phyloP scores from a whole-genome alignment of 2,329 filamentous ascomycete species.

The Alternaria sp. region DNA sequence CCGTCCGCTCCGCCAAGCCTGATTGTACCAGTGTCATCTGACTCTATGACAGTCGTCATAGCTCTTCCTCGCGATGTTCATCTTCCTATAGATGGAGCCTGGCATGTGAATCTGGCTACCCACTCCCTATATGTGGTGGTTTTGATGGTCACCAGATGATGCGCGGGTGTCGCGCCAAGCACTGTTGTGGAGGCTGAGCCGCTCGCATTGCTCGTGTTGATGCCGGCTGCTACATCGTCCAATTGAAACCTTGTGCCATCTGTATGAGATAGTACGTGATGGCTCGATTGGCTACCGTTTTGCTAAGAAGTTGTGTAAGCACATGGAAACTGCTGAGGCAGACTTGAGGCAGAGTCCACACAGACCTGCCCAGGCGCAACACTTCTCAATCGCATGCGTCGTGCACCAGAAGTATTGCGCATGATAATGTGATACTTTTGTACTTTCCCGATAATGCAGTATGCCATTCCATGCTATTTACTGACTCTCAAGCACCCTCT shows the following conservation, averaged over 20 bases:
- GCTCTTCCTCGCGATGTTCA: not conserved
- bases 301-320: not conserved
- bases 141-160: not conserved
- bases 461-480: conserved; percentile 14
- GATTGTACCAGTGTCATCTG: not conserved
- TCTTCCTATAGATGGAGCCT: not conserved
- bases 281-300: not conserved
- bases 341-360: not conserved
- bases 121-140: not conserved
- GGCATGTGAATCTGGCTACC: not conserved
- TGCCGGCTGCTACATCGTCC: not conserved
- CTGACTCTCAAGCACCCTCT: conserved; percentile 53
- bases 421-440: not conserved
- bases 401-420: not conserved
- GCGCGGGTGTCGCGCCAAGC: conserved; percentile 16
- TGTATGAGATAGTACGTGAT: not conserved
- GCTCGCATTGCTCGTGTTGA: conserved; percentile 25
- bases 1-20: not conserved
- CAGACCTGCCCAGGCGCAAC: not conserved
- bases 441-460: not conserved
- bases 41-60: not conserved
- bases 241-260: not conserved
- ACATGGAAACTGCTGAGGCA: not conserved
- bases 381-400: not conserved
- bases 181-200: conserved; percentile 17